Percentiles rank a stretch among this genome's conserved stretches.
Conservation (phyloP, 805 yeast genomes). For the Starmerella apicola region DNA sequence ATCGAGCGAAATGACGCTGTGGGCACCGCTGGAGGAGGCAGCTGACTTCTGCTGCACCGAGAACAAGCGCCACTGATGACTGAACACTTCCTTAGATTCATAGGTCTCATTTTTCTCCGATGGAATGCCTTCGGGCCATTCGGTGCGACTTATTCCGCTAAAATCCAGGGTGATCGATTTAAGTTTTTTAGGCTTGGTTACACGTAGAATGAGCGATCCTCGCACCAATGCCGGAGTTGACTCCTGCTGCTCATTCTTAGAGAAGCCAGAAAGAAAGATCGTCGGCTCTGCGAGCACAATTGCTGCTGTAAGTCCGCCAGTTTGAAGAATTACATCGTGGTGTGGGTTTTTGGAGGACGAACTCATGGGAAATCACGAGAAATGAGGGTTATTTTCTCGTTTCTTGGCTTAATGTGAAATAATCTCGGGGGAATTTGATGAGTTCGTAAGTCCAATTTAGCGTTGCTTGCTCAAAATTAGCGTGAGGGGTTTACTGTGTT, state of each 20-base stretch:
- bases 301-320: conserved; percentile 19
- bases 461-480: too few relatives aligned
- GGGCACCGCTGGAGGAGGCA: conserved; percentile 35
- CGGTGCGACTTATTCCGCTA: conserved; percentile 63
- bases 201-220: conserved; percentile 61
- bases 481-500: too few relatives aligned
- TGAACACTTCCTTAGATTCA: conserved; percentile 54
- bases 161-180: conserved; percentile 51
- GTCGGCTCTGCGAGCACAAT: conserved; percentile 58
- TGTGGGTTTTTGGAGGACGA: neutral
- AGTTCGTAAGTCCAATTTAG: too few relatives aligned
- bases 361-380: too few relatives aligned
- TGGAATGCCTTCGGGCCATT: conserved; percentile 98
- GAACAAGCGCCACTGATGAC: conserved; percentile 89
- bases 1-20: conserved; percentile 25
- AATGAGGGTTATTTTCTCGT: too few relatives aligned
- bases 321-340: conserved; percentile 16
- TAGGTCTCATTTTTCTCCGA: conserved; percentile 59
- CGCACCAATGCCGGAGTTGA: conserved; percentile 70
- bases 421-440: too few relatives aligned
- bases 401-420: too few relatives aligned
- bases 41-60: conserved; percentile 28
- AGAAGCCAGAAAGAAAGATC: conserved; percentile 73
- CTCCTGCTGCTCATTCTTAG: conserved; percentile 45
- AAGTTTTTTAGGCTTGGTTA: conserved; percentile 59